Base-by-base conservation (phyloP, 2,329 filamentous ascomycete genomes). In the Fusarium austroafricanum region DNA sequence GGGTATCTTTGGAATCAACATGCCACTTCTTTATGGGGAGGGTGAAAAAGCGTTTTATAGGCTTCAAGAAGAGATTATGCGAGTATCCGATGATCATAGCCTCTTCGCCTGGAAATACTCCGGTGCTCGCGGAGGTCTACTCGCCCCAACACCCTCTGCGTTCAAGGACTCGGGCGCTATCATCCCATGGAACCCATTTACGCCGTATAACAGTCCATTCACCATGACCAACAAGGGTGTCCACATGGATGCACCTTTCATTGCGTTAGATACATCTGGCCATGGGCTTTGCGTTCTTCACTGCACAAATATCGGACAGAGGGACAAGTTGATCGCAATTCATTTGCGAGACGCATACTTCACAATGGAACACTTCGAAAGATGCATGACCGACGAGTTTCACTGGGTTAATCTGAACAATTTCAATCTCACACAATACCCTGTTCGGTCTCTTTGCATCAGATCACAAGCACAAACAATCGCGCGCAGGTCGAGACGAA, bases 351-450 rank as follows among this genome's bases (percentile, higher is more conserved):
- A 69, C 17, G 0, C 39, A 0, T 68, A 46, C 5, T 9, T 68
- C 2, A 69, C 61, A 1, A 68, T 69, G 49, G 66, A 69, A 2
- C 65, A 68, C 9, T 69, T 55, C 9, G 44, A 69, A 18, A 47
- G 66, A 2, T 51, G 44, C 7, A 37, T 9, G 3, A 33, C 8
- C 5, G 15, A 40, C 2, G 20, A 57, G 4, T 10, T 68, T 1
- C 17, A 49, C 2, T 40, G 44, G 37, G 6, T 65, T 5, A n/a
- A 57, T 26, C 5, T 69, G 1, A 2, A 37, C 6, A 28, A 18
- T 2, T 62, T 68, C 3, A 54, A 14, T 0, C 33, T 52, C 1
- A 40, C 33, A 0, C 37, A 46, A 10, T 50, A 49, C 2, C 60
- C 47, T 1, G 31, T 26, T 2, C 40, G 52, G 4, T 11, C 35